Base-by-base conservation (phyloP, 1,139 yeast genomes). In the Keqinozyma sinolaborantium region DNA sequence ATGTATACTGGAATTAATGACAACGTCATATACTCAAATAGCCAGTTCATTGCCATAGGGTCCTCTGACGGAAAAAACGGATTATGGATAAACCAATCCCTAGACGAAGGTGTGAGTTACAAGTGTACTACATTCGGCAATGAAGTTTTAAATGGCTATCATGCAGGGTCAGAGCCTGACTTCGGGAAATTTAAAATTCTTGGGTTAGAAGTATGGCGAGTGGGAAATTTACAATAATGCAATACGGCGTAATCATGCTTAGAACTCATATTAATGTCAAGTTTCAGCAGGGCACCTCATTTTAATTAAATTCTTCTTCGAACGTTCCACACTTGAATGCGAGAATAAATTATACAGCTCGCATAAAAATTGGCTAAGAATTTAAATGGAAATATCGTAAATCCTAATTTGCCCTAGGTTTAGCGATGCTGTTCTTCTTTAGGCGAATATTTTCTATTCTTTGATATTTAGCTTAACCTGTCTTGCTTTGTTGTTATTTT, bases 61-160 rank as follows among this genome's bases (percentile, higher is more conserved):
- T 95, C 95, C 0, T 95, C 97, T 4, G 47, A 59, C 25, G 97
- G 97, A 3, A 87, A 84, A 48, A 90, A 87, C 56, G 98, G 97
- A 1, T 64, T 94, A 14, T 92, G 95, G 90, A 65, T 90, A 14
- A 95, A 87, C 53, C 81, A 77, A 34, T 74, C 80, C 26, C 69
- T 92, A 31, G 67, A 75, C 38, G 70, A 70, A 31, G 98, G 97
- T 1, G 90, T 87, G 0, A 79, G 92, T 23, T 79, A 77, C 48
- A 70, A 77, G 3, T 83, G 94, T 35, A 78, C 78, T 18, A 94
- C 99, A 0, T 92, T 86, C 64, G 97, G 95, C 2, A 92, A 92
- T 55, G 97, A 87, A 42, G 77, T 83, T 2, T 64, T 92, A 41
- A 79, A 54, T 30, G 44, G 80, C 41, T 60, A 58, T 10, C 73